Evolutionary conservation across 2,329 filamentous ascomycete species (phyloP).

Genomic region (Colletotrichum falcatum): DNA sequence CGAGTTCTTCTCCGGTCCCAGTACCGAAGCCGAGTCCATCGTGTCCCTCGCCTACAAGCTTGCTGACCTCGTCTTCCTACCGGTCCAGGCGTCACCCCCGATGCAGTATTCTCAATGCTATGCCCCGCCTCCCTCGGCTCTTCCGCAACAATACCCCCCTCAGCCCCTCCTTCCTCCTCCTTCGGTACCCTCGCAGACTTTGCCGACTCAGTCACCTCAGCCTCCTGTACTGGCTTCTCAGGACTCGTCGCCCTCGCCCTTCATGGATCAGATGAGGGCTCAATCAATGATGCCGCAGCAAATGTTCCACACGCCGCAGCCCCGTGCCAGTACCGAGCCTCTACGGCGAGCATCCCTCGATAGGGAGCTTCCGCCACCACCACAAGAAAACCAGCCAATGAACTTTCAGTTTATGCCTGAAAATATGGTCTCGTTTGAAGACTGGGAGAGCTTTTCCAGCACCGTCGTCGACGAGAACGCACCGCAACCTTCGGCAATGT

Average conservation of each 20-base stretch:
- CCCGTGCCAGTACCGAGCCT: constrained; percentile 35
- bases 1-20: constrained; percentile 72
- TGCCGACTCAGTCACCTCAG: constrained; percentile 40
- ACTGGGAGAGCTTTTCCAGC: constrained; percentile 56
- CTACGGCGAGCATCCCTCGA: constrained; percentile 39
- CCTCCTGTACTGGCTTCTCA: constrained; percentile 40
- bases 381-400: constrained; percentile 48
- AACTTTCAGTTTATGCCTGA: constrained; percentile 58
- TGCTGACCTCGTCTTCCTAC: constrained; percentile 58
- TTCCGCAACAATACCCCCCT: constrained; percentile 39
- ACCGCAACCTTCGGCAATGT: constrained; percentile 40
- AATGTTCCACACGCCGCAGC: constrained; percentile 36
- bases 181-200: constrained; percentile 40
- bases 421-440: constrained; percentile 52
- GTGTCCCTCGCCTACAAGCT: constrained; percentile 70
- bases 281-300: constrained; percentile 41
- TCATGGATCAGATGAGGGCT: constrained; percentile 38
- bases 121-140: constrained; percentile 35
- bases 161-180: constrained; percentile 41
- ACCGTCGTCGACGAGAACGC: constrained; percentile 50
- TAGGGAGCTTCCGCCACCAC: constrained; percentile 41
- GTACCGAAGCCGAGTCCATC: constrained; percentile 67
- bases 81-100: constrained; percentile 40
- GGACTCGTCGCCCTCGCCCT: constrained; percentile 31
- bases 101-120: constrained; percentile 42